A percentile compares a stretch with the other conserved stretches of the same genome.
These are phyloP conservation scores for Penicillium capsulatum DNA, from an alignment of 2,329 filamentous ascomycete genomes.

Conservation along the genomic window DNA sequence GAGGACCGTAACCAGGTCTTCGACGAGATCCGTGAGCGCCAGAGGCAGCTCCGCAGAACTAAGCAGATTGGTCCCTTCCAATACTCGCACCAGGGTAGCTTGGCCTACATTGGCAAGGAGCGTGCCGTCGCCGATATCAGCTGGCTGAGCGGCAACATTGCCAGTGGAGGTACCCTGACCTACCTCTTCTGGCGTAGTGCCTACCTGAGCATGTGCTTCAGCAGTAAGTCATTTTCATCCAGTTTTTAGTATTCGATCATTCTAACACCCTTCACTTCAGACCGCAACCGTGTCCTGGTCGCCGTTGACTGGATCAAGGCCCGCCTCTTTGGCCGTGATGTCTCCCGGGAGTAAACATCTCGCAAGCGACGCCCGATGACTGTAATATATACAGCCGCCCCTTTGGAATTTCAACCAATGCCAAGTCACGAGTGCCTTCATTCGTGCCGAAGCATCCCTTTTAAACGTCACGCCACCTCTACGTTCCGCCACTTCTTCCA, in stretches of 20 bases:
- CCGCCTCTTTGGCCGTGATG: slow-evolving; percentile 92
- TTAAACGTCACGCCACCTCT: slow-evolving; percentile 18
- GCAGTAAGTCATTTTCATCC: slow-evolving; percentile 65
- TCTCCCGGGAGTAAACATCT: slow-evolving; percentile 49
- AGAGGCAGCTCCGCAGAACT: slow-evolving; percentile 80
- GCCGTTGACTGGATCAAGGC: slow-evolving; percentile 95
- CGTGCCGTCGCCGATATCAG: slow-evolving; percentile 95
- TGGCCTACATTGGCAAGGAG: slow-evolving; percentile 97
- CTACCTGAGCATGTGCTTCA: slow-evolving; percentile 99
- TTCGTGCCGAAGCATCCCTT: slow-evolving; percentile 3
- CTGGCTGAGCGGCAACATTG: slow-evolving; percentile 96
- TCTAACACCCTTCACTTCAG: slow-evolving; percentile 42
- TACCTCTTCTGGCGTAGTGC: slow-evolving; percentile 98
- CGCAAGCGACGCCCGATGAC: slow-evolving; percentile 5
- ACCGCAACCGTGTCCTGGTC: slow-evolving; percentile 90
- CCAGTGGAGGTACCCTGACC: slow-evolving; percentile 85
- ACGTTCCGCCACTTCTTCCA: slow-evolving; percentile 6
- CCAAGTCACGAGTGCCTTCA: slow-evolving; percentile 2
- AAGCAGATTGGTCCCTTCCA: slow-evolving; percentile 97
- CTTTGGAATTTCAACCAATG: slow-evolving; percentile 12
- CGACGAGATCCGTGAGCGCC: slow-evolving; percentile 76
- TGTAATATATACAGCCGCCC: slow-evolving; percentile 9
- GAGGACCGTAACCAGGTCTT: slow-evolving; percentile 56
- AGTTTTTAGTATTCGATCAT: not conserved
- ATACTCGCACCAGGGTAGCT: slow-evolving; percentile 94